Percentiles rank a stretch among this genome's conserved stretches.
phyloP scores from a whole-genome alignment of 352 stramenopile species.

The Phytopythium aichiense region DNA sequence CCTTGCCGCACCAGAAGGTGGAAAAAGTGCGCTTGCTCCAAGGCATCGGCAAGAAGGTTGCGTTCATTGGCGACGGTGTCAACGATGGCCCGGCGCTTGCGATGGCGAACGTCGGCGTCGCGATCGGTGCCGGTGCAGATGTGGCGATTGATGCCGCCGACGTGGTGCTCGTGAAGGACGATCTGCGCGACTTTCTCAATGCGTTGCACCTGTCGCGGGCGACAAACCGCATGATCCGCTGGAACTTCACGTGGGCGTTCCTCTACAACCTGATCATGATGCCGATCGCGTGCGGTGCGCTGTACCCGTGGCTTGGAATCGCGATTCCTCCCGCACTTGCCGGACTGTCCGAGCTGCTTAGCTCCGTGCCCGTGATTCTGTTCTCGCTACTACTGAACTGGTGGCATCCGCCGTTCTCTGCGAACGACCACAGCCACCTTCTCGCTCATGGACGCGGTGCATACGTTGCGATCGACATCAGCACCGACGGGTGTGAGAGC shows the following conservation, averaged over 20 bases:
- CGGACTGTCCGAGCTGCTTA: slow-evolving; percentile 67
- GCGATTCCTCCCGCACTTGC: slow-evolving; percentile 64
- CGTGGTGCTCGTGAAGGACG: slow-evolving; percentile 70
- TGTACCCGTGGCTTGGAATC: slow-evolving; percentile 58
- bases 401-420: slow-evolving; percentile 47
- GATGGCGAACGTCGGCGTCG: slow-evolving; percentile 62
- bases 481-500: not conserved
- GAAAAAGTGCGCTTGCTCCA: slow-evolving; percentile 71
- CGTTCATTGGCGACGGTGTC: slow-evolving; percentile 72
- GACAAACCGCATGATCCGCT: slow-evolving; percentile 66
- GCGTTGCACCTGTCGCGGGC: slow-evolving; percentile 50
- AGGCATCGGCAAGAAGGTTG: slow-evolving; percentile 62
- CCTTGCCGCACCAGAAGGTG: slow-evolving; percentile 71
- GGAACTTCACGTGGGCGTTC: slow-evolving; percentile 74
- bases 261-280: slow-evolving; percentile 77
- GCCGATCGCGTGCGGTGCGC: slow-evolving; percentile 59
- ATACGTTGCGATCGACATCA: slow-evolving; percentile 33
- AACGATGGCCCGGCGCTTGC: slow-evolving; percentile 72
- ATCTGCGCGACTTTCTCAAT: slow-evolving; percentile 64
- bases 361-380: slow-evolving; percentile 73
- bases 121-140: slow-evolving; percentile 60
- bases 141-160: slow-evolving; percentile 70
- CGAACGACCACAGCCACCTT: slow-evolving; percentile 7
- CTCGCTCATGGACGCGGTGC: slow-evolving; percentile 6
- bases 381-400: slow-evolving; percentile 70